Conservation (phyloP, 2,329 filamentous ascomycete genomes). For the Talaromyces funiculosus region DNA sequence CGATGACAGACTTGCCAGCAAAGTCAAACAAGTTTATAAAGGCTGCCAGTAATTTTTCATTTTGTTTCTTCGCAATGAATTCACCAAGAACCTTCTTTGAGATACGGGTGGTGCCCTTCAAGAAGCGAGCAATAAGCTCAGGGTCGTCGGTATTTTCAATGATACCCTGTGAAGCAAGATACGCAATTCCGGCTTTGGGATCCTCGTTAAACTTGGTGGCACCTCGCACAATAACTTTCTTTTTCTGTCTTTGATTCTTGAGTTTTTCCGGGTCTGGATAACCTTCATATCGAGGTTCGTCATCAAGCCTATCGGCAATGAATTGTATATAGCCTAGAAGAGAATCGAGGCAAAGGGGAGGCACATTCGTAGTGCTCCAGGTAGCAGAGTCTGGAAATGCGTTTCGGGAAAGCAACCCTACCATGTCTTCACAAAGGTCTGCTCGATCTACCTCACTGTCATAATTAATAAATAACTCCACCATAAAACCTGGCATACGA, state of each 20-base stretch:
- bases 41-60: slow-evolving; percentile 75
- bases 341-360: slow-evolving; percentile 87
- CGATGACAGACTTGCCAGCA: slow-evolving; percentile 75
- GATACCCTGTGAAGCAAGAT: slow-evolving; percentile 76
- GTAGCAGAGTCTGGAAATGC: slow-evolving; percentile 95
- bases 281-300: slow-evolving; percentile 58
- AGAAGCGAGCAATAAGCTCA: slow-evolving; percentile 72
- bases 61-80: slow-evolving; percentile 84
- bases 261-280: slow-evolving; percentile 62
- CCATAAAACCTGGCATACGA: slow-evolving; percentile 89
- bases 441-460: slow-evolving; percentile 89
- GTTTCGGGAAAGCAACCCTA: slow-evolving; percentile 86
- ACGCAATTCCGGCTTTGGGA: slow-evolving; percentile 82
- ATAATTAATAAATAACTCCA: slow-evolving; percentile 95
- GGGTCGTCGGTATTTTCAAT: slow-evolving; percentile 72
- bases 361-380: slow-evolving; percentile 98
- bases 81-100: slow-evolving; percentile 90
- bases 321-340: slow-evolving; percentile 87
- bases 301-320: slow-evolving; percentile 76
- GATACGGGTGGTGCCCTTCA: slow-evolving; percentile 79
- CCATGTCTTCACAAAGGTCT: slow-evolving; percentile 91
- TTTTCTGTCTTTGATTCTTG: slow-evolving; percentile 67
- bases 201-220: slow-evolving; percentile 91
- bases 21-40: slow-evolving; percentile 91
- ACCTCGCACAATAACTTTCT: slow-evolving; percentile 83